These are phyloP conservation scores for Fusarium haematococcum DNA, from an alignment of 2,329 filamentous ascomycete species.

Conservation along the genomic window DNA sequence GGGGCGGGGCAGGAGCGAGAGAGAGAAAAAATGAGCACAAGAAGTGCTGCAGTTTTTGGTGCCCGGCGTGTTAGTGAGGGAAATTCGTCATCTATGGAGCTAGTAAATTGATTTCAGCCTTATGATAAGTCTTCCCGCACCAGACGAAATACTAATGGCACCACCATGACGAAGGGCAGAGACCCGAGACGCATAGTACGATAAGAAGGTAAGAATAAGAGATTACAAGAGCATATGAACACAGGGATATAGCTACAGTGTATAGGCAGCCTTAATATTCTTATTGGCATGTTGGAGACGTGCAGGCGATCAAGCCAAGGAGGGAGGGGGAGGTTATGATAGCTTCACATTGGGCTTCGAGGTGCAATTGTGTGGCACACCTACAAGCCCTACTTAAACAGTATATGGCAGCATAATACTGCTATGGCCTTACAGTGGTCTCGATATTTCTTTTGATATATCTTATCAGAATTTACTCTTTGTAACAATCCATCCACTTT, in stretches of 20 bases:
- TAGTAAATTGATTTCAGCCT: background rate
- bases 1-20: constrained; percentile 36
- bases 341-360: background rate
- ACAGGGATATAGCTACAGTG: background rate
- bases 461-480: background rate
- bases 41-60: constrained; percentile 6
- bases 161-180: background rate
- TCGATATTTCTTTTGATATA: background rate
- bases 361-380: background rate
- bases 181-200: background rate
- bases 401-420: background rate
- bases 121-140: background rate
- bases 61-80: background rate
- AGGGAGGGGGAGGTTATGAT: background rate
- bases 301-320: background rate
- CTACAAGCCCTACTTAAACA: background rate
- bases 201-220: background rate
- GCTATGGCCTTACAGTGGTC: fast-evolving
- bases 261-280: background rate
- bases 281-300: background rate
- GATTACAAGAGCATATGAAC: background rate
- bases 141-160: background rate
- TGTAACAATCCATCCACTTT: background rate
- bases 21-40: constrained; percentile 22
- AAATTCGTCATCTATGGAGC: constrained; percentile 26